A percentile compares a stretch with the other conserved stretches of the same genome.
phyloP scores from a whole-genome alignment of 768 basidiomycete genomes.

The Royoungia palumana region DNA sequence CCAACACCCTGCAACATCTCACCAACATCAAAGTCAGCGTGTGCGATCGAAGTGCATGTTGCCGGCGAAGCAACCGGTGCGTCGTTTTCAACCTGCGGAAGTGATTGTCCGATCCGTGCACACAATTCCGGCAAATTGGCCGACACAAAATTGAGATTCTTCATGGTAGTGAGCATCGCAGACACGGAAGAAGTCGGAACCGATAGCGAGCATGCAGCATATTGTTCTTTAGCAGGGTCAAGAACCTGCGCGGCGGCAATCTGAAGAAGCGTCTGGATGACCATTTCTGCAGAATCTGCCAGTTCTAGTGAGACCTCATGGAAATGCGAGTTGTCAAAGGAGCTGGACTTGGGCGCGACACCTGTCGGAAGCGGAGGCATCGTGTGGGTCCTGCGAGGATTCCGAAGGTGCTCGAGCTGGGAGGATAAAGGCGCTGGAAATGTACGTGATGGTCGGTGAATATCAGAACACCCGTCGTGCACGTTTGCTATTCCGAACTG shows the following conservation, averaged over 20 bases:
- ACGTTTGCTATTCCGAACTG: slow-evolving; percentile 16
- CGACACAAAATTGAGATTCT: slow-evolving; percentile 89
- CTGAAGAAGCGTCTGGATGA: slow-evolving; percentile 88
- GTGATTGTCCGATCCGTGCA: slow-evolving; percentile 13
- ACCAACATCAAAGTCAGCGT: slow-evolving; percentile 84
- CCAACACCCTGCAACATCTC: slow-evolving; percentile 88
- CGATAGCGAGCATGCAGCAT: slow-evolving; percentile 83
- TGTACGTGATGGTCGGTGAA: slow-evolving; percentile 67
- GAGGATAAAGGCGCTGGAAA: slow-evolving; percentile 79
- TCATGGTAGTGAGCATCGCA: slow-evolving; percentile 87
- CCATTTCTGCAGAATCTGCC: slow-evolving; percentile 86
- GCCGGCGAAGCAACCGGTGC: slow-evolving; percentile 17
- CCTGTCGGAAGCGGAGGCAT: slow-evolving; percentile 9
- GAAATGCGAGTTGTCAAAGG: slow-evolving; percentile 36
- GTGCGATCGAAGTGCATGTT: slow-evolving; percentile 14
- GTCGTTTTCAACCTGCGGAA: slow-evolving; percentile 16
- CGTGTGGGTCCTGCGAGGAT: slow-evolving; percentile 50
- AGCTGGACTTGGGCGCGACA: slow-evolving; percentile 17
- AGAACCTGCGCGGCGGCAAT: slow-evolving; percentile 86
- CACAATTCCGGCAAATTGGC: slow-evolving; percentile 64
- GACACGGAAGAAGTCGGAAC: slow-evolving; percentile 87
- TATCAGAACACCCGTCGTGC: slow-evolving; percentile 26
- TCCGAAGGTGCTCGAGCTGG: slow-evolving; percentile 70
- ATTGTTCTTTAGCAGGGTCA: slow-evolving; percentile 91
- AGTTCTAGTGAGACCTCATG: slow-evolving; percentile 80